These are phyloP conservation scores for Pseudogymnoascus sp. DNA, from an alignment of 2,329 filamentous ascomycete genomes.

Conservation along the genomic window DNA sequence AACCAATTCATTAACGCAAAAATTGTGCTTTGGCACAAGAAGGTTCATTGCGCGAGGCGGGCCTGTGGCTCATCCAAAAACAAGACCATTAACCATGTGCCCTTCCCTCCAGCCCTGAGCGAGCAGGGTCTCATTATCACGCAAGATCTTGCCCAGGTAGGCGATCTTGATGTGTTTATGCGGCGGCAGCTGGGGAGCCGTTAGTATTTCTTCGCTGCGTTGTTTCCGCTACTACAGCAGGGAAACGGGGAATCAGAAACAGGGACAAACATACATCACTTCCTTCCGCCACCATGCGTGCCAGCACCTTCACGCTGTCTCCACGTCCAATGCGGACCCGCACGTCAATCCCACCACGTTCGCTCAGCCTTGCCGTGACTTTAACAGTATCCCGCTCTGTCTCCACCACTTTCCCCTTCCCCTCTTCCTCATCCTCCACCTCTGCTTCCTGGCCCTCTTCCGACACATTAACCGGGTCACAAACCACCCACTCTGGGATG, in stretches of 20 bases:
- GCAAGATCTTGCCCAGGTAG: conserved; percentile 74
- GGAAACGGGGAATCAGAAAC: not conserved
- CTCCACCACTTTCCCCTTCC: conserved; percentile 23
- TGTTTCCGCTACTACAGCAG: not conserved
- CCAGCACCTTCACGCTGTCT: conserved; percentile 57
- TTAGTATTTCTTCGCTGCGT: not conserved
- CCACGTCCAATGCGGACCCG: conserved; percentile 46
- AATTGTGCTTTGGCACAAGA: not conserved
- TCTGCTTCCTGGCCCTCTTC: conserved; percentile 27
- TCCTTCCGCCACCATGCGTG: conserved; percentile 54
- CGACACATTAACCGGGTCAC: conserved; percentile 53
- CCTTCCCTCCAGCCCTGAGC: conserved; percentile 69
- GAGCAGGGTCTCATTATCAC: conserved; percentile 55
- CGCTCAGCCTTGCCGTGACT: conserved; percentile 19
- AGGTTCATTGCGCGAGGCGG: not conserved
- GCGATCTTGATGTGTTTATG: conserved; percentile 59
- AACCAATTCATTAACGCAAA: not conserved
- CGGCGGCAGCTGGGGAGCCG: conserved; percentile 38
- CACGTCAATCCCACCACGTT: conserved; percentile 52
- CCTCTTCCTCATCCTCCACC: conserved; percentile 19
- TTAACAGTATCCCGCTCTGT: conserved; percentile 20
- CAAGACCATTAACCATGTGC: conserved; percentile 69
- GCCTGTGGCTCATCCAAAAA: conserved; percentile 31
- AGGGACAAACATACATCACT: conserved; percentile 45
- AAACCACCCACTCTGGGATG: conserved; percentile 59